Evolutionary conservation across 257 asterid species (phyloP), one percentile per base, ranked within the genome.

Genomic region (Nicotiana noctiflora): DNA sequence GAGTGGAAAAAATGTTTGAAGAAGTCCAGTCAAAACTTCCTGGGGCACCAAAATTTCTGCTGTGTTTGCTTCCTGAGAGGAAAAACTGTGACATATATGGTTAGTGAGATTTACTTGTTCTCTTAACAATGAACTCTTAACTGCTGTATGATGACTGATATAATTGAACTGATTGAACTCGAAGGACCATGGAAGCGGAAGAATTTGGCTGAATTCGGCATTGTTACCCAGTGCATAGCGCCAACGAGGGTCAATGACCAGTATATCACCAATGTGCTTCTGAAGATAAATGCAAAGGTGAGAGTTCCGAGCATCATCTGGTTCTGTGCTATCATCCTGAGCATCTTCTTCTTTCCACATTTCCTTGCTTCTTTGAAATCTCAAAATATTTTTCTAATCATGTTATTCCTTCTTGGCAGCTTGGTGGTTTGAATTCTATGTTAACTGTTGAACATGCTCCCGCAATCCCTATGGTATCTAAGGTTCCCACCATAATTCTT

Each of bases 251-350:
- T 94, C 6, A 92, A 94, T 13, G 97, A 94, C 64, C 98, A 94
- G 68, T 94, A 94, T 70, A 83, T 94, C 29, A 92, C 98, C 2
- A 94, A 94, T 86, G 88, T 93, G 52, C 82, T 94, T 63, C 88
- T 94, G 6, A 94, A 93, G 84, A 91, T 94, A 79, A 94, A 94
- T 78, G 98, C 98, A 0, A 94, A 94, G 96, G 98, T 93, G 80
- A 57, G 88, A 61, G 27, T 49, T 52, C 23, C 12, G 9, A 53
- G 52, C 61, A 66, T 74, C 61, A 66, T 74, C 21, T 40, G 17
- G 72, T 37, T 32, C 17, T 19, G 8, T 72, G 79, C 49, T 52
- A 75, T 75, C 25, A 53, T 15, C 31, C 57, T 13, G 60, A 21
- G 55, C 59, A 17, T 4, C 61, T 53, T 6, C 3, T 61, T 31